phyloP scores from a whole-genome alignment of 2,329 filamentous ascomycete genomes.

The Ascochyta lentis region DNA sequence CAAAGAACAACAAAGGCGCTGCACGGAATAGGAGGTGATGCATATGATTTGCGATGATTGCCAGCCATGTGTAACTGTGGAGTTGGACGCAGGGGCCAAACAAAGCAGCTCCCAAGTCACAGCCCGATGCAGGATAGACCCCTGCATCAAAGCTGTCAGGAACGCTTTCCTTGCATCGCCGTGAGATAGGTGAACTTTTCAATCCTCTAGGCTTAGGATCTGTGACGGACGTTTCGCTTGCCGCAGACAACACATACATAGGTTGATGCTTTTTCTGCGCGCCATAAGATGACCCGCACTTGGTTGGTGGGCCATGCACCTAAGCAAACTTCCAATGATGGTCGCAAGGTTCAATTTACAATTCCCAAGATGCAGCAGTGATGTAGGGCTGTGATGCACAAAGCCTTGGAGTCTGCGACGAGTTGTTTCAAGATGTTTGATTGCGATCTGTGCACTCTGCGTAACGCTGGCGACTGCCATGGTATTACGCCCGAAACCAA shows the following conservation, averaged over 20 bases:
- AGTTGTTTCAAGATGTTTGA: constrained; percentile 19
- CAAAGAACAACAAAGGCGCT: constrained; percentile 11
- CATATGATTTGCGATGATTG: constrained; percentile 21
- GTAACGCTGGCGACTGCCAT: constrained; percentile 13
- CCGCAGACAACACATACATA: constrained; percentile 14
- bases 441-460: constrained; percentile 15
- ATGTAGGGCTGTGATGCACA: constrained; percentile 4
- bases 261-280: constrained; percentile 8
- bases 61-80: constrained; percentile 22
- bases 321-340: constrained; percentile 4
- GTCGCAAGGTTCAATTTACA: constrained; percentile 8
- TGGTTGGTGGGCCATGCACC: not conserved
- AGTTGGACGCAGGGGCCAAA: constrained; percentile 15
- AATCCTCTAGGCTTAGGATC: constrained; percentile 17
- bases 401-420: constrained; percentile 9
- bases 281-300: not conserved
- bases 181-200: constrained; percentile 14
- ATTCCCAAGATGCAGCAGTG: constrained; percentile 7
- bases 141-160: constrained; percentile 20
- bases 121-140: constrained; percentile 19
- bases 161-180: constrained; percentile 22
- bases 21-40: constrained; percentile 15
- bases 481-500: constrained; percentile 5
- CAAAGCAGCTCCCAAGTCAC: constrained; percentile 19
- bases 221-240: constrained; percentile 20